phyloP scores from a whole-genome alignment of 108 stramenopile species.

The Nannochloropsis gaditana region DNA sequence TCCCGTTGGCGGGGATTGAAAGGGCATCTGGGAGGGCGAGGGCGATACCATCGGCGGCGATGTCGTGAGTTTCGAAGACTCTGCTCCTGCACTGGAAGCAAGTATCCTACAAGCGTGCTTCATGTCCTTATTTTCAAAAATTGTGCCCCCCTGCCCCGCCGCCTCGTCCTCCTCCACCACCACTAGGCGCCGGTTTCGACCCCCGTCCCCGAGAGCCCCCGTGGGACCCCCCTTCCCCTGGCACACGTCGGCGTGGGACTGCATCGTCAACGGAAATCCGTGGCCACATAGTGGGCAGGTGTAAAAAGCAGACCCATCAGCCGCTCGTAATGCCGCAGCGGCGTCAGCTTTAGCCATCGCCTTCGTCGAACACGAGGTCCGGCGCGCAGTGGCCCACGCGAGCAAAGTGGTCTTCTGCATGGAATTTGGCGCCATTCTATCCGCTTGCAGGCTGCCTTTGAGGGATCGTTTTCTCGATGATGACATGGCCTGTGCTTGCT shows the following conservation, averaged over 20 bases:
- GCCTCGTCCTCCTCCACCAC: neutral
- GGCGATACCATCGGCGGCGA: no score
- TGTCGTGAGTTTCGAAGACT: no score
- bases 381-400: constrained; percentile 2
- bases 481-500: neutral
- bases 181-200: no score
- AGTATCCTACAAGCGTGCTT: neutral
- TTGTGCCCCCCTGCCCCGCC: neutral
- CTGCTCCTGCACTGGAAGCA: no score
- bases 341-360: neutral
- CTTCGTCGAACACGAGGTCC: neutral
- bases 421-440: neutral
- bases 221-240: neutral
- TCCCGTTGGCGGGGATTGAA: neutral
- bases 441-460: neutral
- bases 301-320: neutral
- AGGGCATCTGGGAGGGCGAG: no score
- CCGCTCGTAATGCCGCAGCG: neutral
- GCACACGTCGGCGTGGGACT: constrained; percentile 19
- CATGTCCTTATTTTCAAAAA: neutral
- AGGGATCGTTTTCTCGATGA: neutral
- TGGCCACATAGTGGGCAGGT: neutral
- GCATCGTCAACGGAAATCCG: neutral
- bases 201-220: neutral
- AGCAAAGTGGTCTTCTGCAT: neutral